Percentiles rank a stretch among this genome's conserved stretches.
These are phyloP conservation scores for Pulveroboletus frians DNA, from an alignment of 768 basidiomycete species.

Conservation along the genomic window DNA sequence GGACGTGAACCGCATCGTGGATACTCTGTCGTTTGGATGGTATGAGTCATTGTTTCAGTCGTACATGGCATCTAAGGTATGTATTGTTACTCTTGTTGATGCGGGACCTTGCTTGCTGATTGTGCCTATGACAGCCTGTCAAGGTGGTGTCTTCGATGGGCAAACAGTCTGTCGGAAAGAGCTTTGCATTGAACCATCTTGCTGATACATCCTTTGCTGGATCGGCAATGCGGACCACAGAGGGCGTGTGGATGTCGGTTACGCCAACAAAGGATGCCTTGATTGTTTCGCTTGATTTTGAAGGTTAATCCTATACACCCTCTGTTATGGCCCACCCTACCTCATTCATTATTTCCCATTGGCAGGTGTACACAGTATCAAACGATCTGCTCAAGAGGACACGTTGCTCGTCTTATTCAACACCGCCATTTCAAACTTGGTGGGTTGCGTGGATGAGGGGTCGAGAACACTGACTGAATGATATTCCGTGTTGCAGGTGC, in stretches of 20 bases:
- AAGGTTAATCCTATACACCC: conserved; percentile 35
- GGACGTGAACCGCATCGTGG: conserved; percentile 50
- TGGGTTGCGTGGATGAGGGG: conserved; percentile 23
- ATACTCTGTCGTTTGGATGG: conserved; percentile 58
- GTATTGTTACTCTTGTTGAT: neutral
- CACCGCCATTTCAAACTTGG: conserved; percentile 59
- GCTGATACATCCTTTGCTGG: conserved; percentile 62
- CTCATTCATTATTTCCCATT: neutral
- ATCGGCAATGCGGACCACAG: conserved; percentile 58
- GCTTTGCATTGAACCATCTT: conserved; percentile 54
- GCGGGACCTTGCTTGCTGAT: neutral
- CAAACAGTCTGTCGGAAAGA: conserved; percentile 63
- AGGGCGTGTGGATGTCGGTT: conserved; percentile 64
- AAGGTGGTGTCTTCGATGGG: conserved; percentile 66
- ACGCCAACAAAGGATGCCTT: conserved; percentile 52
- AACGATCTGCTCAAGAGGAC: conserved; percentile 59
- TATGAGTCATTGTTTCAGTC: conserved; percentile 61
- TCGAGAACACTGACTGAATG: neutral
- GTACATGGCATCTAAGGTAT: conserved; percentile 53
- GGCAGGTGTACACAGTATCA: conserved; percentile 60
- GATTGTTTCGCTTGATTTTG: conserved; percentile 61
- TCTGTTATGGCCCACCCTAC: no score
- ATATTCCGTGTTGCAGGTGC: conserved; percentile 36
- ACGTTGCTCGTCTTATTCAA: conserved; percentile 61
- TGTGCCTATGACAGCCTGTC: conserved; percentile 40